Evolutionary conservation across 169 alveolate genomes (phyloP).

Genomic region (Plasmodium relictum): DNA sequence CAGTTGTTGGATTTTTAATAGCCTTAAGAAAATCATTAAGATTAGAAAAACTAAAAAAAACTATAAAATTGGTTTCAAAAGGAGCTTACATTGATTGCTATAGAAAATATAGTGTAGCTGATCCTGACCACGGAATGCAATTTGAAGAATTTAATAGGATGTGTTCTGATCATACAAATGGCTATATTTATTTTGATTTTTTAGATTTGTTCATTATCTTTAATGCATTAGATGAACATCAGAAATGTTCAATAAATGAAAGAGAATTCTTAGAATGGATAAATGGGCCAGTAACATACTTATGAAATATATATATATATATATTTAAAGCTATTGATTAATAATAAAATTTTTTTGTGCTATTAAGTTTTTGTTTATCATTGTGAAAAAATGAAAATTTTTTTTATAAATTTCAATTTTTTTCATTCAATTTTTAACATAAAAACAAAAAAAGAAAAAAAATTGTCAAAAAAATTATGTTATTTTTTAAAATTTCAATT

Average conservation of each 20-base stretch:
- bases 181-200: slow-evolving; percentile 90
- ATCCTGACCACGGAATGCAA: slow-evolving; percentile 94
- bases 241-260: slow-evolving; percentile 92
- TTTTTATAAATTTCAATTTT: slow-evolving; percentile 63
- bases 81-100: slow-evolving; percentile 91
- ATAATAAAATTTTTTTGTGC: slow-evolving; percentile 64
- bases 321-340: slow-evolving; percentile 14
- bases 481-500: slow-evolving; percentile 26
- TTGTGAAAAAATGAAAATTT: slow-evolving; percentile 43
- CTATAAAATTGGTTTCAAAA: slow-evolving; percentile 86
- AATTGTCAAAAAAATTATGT: slow-evolving; percentile 41
- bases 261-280: slow-evolving; percentile 93
- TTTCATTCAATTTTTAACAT: slow-evolving; percentile 51
- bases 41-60: slow-evolving; percentile 89
- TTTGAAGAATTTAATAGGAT: slow-evolving; percentile 92
- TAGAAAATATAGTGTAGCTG: slow-evolving; percentile 91
- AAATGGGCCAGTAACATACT: slow-evolving; percentile 84
- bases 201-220: slow-evolving; percentile 91
- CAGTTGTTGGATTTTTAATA: slow-evolving; percentile 89
- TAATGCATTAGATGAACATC: slow-evolving; percentile 93
- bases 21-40: slow-evolving; percentile 91
- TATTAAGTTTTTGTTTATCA: slow-evolving; percentile 74
- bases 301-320: slow-evolving; percentile 19
- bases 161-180: slow-evolving; percentile 92
- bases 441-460: slow-evolving; percentile 31